Evolutionary conservation across 2,329 filamentous ascomycete genomes (phyloP).

Genomic region (Arthrobotrys pseudoclavata): DNA sequence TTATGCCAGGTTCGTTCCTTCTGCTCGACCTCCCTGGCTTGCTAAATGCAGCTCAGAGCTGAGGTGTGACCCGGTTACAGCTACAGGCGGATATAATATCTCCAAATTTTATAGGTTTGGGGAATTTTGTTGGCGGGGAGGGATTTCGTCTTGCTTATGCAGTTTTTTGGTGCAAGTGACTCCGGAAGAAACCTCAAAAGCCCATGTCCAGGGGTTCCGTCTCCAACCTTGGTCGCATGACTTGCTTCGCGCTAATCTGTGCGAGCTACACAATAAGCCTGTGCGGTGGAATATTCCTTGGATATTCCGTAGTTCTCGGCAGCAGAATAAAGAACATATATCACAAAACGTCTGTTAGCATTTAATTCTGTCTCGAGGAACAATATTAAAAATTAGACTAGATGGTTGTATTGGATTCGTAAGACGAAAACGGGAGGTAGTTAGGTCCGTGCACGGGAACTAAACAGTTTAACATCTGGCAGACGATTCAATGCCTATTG

Average conservation of each 20-base stretch:
- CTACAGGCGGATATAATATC: constrained; percentile 59
- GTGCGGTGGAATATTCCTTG: constrained; percentile 59
- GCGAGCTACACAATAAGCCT: constrained; percentile 43
- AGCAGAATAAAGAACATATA: constrained; percentile 19
- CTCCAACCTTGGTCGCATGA: constrained; percentile 60
- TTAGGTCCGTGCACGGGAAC: constrained; percentile 53
- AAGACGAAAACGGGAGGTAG: constrained; percentile 21
- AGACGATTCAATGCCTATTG: constrained; percentile 31
- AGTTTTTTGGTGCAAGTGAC: constrained; percentile 57
- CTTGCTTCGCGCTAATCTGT: constrained; percentile 59
- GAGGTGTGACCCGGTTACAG: constrained; percentile 57
- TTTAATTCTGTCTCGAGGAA: constrained; percentile 25
- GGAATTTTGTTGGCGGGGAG: constrained; percentile 44
- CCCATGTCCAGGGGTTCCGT: constrained; percentile 60
- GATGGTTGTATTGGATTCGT: constrained; percentile 38
- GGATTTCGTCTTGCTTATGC: constrained; percentile 57
- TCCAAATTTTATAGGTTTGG: constrained; percentile 53
- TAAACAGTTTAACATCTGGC: constrained; percentile 35
- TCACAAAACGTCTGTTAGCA: constrained; percentile 30
- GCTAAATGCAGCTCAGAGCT: constrained; percentile 50
- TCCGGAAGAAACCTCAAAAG: constrained; percentile 54
- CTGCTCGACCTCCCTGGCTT: constrained; percentile 15
- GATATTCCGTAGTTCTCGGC: constrained; percentile 58
- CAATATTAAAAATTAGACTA: constrained; percentile 29
- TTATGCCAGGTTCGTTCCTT: constrained; percentile 12